Conservation (phyloP, 1,284 basidiomycete genomes). For the Phellopilus nigrolimitatus region DNA sequence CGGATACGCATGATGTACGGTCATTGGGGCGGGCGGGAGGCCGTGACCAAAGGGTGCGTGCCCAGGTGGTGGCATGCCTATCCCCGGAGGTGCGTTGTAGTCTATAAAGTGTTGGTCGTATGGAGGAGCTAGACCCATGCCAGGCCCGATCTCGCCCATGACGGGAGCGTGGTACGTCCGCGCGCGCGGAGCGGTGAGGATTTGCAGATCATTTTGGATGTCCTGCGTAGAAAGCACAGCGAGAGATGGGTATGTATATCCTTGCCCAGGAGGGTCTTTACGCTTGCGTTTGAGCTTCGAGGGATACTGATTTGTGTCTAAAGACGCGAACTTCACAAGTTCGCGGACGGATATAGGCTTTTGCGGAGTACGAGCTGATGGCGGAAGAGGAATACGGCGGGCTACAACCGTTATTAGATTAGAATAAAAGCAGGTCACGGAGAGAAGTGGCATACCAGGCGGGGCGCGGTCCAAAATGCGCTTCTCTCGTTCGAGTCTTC, state of each 20-base stretch:
- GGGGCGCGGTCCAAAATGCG: constrained; percentile 68
- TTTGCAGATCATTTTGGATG: constrained; percentile 21
- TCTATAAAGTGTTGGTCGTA: constrained; percentile 19
- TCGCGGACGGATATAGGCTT: constrained; percentile 29
- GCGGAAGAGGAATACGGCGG: constrained; percentile 32
- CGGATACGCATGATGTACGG: constrained; percentile 5
- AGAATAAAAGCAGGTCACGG: background rate
- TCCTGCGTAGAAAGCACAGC: constrained; percentile 17
- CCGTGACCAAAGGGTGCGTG: constrained; percentile 10
- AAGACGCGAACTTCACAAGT: constrained; percentile 31
- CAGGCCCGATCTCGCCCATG: constrained; percentile 14
- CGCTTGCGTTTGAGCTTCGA: constrained; percentile 18
- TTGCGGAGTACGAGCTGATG: constrained; percentile 29
- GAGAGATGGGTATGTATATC: constrained; percentile 18
- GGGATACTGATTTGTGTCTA: constrained; percentile 20
- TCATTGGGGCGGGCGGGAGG: constrained; percentile 6
- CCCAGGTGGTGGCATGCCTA: constrained; percentile 10
- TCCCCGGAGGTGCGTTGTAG: constrained; percentile 9
- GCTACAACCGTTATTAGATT: constrained; percentile 23
- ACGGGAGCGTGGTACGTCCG: constrained; percentile 11
- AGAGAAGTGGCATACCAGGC: constrained; percentile 42
- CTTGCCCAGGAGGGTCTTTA: constrained; percentile 11
- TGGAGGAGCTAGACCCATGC: constrained; percentile 9
- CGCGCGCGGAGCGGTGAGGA: constrained; percentile 1
- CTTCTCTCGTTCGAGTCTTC: constrained; percentile 77